Conservation (phyloP, 257 asterid species). For the Lavandula angustifolia region DNA sequence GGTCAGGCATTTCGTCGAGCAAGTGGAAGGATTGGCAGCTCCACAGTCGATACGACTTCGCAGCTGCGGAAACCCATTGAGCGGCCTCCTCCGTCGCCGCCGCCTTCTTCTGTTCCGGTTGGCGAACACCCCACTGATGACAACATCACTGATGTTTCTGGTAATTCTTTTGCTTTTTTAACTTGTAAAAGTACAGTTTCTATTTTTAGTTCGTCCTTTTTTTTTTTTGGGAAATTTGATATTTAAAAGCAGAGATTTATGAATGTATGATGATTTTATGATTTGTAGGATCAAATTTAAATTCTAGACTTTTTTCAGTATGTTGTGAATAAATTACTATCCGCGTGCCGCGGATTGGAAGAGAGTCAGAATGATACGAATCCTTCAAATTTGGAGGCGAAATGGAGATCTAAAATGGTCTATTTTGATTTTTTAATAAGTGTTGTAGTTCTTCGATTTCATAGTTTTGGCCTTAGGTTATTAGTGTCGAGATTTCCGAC, state of each 20-base stretch:
- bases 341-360: background rate
- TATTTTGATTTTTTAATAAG: background rate
- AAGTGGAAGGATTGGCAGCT: constrained; percentile 70
- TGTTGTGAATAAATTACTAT: background rate
- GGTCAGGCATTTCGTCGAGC: constrained; percentile 99
- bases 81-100: constrained; percentile 42
- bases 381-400: background rate
- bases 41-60: constrained; percentile 50
- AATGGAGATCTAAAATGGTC: background rate
- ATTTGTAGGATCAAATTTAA: constrained; percentile 8
- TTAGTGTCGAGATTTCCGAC: background rate
- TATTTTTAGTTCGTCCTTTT: background rate
- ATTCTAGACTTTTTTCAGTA: background rate
- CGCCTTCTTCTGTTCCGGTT: constrained; percentile 35
- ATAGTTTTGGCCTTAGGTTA: constrained; percentile 5
- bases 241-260: background rate
- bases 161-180: constrained; percentile 33
- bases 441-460: background rate
- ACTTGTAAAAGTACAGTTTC: constrained; percentile 3
- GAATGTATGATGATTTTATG: background rate
- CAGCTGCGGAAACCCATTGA: constrained; percentile 57
- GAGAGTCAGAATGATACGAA: background rate
- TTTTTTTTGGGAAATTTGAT: background rate
- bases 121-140: constrained; percentile 37
- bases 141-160: constrained; percentile 43